These are phyloP conservation scores for Ogataea allantospora DNA, from an alignment of 805 yeast species.

Conservation along the genomic window DNA sequence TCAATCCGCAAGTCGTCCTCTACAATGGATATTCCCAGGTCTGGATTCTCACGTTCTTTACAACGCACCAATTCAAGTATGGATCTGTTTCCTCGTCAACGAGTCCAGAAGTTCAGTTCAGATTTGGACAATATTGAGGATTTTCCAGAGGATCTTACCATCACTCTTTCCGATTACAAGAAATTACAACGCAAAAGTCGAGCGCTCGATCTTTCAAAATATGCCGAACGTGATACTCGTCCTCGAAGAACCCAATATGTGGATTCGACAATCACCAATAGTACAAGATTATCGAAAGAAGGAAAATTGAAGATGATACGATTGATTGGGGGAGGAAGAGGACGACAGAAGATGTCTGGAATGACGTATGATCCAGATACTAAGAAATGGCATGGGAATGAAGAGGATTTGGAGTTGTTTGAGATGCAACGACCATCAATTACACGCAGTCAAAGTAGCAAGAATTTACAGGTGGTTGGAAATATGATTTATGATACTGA, in stretches of 20 bases:
- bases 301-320: conserved; percentile 33
- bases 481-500: conserved; percentile 62
- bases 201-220: conserved; percentile 28
- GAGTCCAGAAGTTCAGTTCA: conserved; percentile 1
- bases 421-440: conserved; percentile 41
- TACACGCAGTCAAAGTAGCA: conserved; percentile 20
- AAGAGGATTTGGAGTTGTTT: conserved; percentile 52
- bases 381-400: conserved; percentile 65
- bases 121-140: conserved; percentile 27
- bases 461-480: conserved; percentile 44
- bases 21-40: conserved; percentile 27
- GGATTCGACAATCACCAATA: conserved; percentile 15
- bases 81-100: conserved; percentile 6
- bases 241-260: conserved; percentile 11
- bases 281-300: conserved; percentile 28
- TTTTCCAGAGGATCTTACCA: conserved; percentile 29
- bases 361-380: conserved; percentile 55
- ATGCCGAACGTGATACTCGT: conserved; percentile 22
- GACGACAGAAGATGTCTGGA: conserved; percentile 32
- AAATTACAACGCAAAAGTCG: conserved; percentile 27
- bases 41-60: conserved; percentile 7
- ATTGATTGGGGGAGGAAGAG: conserved; percentile 27
- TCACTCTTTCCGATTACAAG: conserved; percentile 29
- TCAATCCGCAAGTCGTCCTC: conserved; percentile 31
- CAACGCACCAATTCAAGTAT: conserved; percentile 5